Evolutionary conservation across 2,329 filamentous ascomycete species (phyloP).

Genomic region (Penicillium concentricum): DNA sequence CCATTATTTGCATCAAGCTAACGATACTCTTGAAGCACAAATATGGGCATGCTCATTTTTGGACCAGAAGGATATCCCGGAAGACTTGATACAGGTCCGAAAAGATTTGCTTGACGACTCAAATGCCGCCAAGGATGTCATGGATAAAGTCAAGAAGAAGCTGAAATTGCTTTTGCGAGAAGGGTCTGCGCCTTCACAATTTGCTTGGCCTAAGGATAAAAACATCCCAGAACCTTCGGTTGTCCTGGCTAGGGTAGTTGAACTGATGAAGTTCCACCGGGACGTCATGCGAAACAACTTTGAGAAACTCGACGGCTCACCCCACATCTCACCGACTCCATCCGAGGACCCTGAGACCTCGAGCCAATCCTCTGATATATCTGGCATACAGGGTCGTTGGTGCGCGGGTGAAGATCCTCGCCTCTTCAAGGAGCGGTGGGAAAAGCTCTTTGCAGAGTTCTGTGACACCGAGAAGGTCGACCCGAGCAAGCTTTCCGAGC

Average conservation of each 20-base stretch:
- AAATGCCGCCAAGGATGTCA: conserved; percentile 97
- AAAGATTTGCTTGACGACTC: conserved; percentile 97
- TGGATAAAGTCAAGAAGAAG: conserved; percentile 99
- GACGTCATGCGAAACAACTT: conserved; percentile 95
- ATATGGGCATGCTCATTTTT: conserved; percentile 92
- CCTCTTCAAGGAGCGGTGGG: conserved; percentile 94
- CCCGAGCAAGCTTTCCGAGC: conserved; percentile 95
- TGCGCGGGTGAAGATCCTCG: conserved; percentile 94
- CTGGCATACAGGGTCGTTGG: conserved; percentile 83
- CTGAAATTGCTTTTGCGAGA: conserved; percentile 87
- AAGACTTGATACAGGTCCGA: conserved; percentile 83
- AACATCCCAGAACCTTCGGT: conserved; percentile 93
- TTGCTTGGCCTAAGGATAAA: conserved; percentile 83
- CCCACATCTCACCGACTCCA: conserved; percentile 58
- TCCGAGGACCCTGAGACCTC: conserved; percentile 14
- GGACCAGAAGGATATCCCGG: conserved; percentile 77
- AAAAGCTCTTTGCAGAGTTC: conserved; percentile 96
- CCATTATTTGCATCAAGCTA: conserved; percentile 8
- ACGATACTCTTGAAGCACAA: conserved; percentile 58
- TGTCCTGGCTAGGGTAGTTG: conserved; percentile 86
- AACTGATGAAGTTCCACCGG: conserved; percentile 96
- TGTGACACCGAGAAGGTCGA: conserved; percentile 97
- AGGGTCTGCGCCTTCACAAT: conserved; percentile 91
- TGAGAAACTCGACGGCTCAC: conserved; percentile 67
- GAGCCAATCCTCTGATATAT: conserved; percentile 53